Evolutionary conservation across 768 basidiomycete genomes (phyloP), one percentile per base, ranked within the genome.

Genomic region (Rhodotorula toruloides): DNA sequence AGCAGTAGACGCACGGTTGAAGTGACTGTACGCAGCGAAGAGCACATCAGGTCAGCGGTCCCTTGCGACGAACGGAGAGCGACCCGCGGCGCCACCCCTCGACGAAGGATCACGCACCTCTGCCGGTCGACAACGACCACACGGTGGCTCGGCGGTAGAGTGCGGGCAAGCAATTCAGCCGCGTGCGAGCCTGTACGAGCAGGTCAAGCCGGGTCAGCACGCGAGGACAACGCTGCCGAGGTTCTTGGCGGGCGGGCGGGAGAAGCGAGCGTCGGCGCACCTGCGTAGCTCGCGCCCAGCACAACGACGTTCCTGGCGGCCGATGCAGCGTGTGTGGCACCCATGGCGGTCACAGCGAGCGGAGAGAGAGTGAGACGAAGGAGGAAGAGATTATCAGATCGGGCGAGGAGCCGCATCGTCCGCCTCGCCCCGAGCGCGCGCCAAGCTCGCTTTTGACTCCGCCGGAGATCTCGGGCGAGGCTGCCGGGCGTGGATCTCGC

Each of bases 61-160:
- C 6, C 11, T 11, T 21, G 40, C 42, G 27, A 53, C 17, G 19
- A 55, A 19, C 49, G 29, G 27, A 25, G 29, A 22, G 27, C n/a
- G n/a, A 36, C 40, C 58, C 59, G 56, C 50, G 52, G 60, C 37
- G 34, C 32, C 25, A 13, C 14, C 42, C 4, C 3, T 39, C 32
- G n/a, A 16, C 19, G 34, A 34, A 13, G 4, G 9, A 14, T 0
- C 37, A 54, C 70, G 53, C 48, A 73, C 71, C 66, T 69, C 37
- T 73, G 71, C 16, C 72, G 54, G 62, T 75, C 74, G 32, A 75
- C 61, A 37, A 74, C 65, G 19, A 73, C 68, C 25, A 75, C 74
- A 8, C 73, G 61, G 52, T 75, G 65, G 4, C 62, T 54, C 0
- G 63, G 27, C 0, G 72, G 74, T 0, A 75, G 56, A 3, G 57